These are phyloP conservation scores for Coniferiporia weirii DNA, from an alignment of 1,284 basidiomycete species.

Conservation along the genomic window DNA sequence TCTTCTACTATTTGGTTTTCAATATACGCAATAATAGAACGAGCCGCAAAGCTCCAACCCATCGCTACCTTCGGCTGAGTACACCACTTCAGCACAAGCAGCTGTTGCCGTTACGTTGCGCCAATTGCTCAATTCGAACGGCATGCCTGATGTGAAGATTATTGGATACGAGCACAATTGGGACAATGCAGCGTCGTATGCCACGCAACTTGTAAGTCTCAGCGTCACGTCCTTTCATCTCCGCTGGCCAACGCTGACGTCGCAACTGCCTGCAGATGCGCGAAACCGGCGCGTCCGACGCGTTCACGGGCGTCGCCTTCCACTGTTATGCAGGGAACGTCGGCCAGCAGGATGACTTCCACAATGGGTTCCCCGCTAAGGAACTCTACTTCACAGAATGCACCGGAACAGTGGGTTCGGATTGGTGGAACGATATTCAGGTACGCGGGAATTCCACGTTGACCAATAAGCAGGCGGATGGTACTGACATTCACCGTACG, in stretches of 20 bases:
- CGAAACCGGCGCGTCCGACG: conserved; percentile 9
- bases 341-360: conserved; percentile 21
- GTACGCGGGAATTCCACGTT: neutral
- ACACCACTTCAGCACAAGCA: conserved; percentile 35
- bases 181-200: conserved; percentile 43
- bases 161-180: conserved; percentile 50
- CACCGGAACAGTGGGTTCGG: conserved; percentile 22
- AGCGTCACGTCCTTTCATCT: neutral
- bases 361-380: conserved; percentile 21
- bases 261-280: conserved; percentile 3
- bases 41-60: conserved; percentile 43
- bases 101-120: conserved; percentile 38
- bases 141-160: conserved; percentile 39
- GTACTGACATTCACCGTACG: neutral
- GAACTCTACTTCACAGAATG: conserved; percentile 27
- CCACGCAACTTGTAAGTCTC: conserved; percentile 39
- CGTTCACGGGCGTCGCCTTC: conserved; percentile 24
- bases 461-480: neutral
- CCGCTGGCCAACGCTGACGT: neutral
- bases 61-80: neutral
- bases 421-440: conserved; percentile 26
- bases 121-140: conserved; percentile 39
- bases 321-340: conserved; percentile 26
- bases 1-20: neutral
- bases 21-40: conserved; percentile 32